These are phyloP conservation scores for Macrolepiota fuliginosa DNA, from an alignment of 768 basidiomycete species.

Conservation along the genomic window DNA sequence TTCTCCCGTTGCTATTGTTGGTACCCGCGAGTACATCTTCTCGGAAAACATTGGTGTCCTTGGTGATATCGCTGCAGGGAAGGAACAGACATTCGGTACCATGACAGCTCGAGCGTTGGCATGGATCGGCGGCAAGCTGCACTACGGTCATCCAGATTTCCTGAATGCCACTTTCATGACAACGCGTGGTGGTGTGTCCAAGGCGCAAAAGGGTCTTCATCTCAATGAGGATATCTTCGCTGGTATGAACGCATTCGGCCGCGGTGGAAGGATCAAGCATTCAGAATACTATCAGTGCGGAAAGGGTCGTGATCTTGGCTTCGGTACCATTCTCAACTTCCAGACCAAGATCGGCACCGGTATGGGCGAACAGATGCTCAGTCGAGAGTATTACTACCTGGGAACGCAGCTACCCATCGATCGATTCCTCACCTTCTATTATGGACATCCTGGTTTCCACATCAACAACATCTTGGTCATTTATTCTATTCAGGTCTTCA, in stretches of 20 bases:
- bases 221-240: slow-evolving; percentile 99
- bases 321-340: slow-evolving; percentile 99
- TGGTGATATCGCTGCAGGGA: slow-evolving; percentile 98
- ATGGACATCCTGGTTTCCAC: slow-evolving; percentile 99
- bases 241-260: slow-evolving; percentile 98
- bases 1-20: slow-evolving; percentile 94
- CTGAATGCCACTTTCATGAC: slow-evolving; percentile 97
- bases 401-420: slow-evolving; percentile 98
- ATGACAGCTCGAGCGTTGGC: slow-evolving; percentile 93
- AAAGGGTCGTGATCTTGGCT: slow-evolving; percentile 98
- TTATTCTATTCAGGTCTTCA: slow-evolving; percentile 96
- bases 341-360: slow-evolving; percentile 99
- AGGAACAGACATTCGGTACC: slow-evolving; percentile 99
- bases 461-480: slow-evolving; percentile 99
- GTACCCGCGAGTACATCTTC: slow-evolving; percentile 99
- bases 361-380: slow-evolving; percentile 99
- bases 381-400: slow-evolving; percentile 98
- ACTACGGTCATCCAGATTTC: slow-evolving; percentile 99
- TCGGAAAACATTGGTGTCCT: slow-evolving; percentile 99
- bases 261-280: slow-evolving; percentile 98
- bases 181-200: slow-evolving; percentile 97
- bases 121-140: slow-evolving; percentile 97
- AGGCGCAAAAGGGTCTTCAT: slow-evolving; percentile 98
- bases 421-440: slow-evolving; percentile 99
- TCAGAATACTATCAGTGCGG: slow-evolving; percentile 99